phyloP scores from a whole-genome alignment of 768 basidiomycete genomes.

The Mycena venus region DNA sequence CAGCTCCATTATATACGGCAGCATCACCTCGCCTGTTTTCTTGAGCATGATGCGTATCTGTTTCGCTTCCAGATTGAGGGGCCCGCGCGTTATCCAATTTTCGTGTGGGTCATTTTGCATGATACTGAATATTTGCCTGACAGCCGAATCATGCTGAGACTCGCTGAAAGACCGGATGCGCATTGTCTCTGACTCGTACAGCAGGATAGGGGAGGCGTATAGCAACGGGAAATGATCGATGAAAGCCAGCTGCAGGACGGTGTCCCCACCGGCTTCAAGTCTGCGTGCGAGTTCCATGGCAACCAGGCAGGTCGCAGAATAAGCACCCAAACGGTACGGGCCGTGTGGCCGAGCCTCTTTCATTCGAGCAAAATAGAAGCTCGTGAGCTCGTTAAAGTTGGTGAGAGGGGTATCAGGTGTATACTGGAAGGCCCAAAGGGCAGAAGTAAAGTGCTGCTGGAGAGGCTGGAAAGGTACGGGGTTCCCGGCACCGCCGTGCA shows the following conservation, averaged over 20 bases:
- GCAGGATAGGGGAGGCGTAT: background rate
- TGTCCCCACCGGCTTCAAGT: conserved; percentile 6
- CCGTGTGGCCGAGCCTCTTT: conserved; percentile 30
- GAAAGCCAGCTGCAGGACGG: background rate
- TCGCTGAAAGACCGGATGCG: background rate
- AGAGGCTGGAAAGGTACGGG: conserved; percentile 22
- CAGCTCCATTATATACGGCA: background rate
- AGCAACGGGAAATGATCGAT: conserved; percentile 17
- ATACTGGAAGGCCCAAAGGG: conserved; percentile 30
- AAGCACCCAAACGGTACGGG: conserved; percentile 37
- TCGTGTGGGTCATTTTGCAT: background rate
- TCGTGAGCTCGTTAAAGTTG: conserved; percentile 16
- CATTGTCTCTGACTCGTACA: background rate
- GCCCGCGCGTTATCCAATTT: background rate
- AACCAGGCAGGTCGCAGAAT: background rate
- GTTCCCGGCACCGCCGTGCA: conserved; percentile 25
- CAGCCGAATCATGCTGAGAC: background rate
- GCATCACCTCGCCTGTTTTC: background rate
- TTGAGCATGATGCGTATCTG: background rate
- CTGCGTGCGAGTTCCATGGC: background rate
- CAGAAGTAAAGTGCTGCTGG: conserved; percentile 24
- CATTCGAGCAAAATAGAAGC: conserved; percentile 37
- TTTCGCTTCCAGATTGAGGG: background rate
- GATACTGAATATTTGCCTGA: background rate
- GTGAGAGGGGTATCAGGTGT: conserved; percentile 36